Base-by-base conservation (phyloP, 2,329 filamentous ascomycete species). In the Shiraia bambusicola region DNA sequence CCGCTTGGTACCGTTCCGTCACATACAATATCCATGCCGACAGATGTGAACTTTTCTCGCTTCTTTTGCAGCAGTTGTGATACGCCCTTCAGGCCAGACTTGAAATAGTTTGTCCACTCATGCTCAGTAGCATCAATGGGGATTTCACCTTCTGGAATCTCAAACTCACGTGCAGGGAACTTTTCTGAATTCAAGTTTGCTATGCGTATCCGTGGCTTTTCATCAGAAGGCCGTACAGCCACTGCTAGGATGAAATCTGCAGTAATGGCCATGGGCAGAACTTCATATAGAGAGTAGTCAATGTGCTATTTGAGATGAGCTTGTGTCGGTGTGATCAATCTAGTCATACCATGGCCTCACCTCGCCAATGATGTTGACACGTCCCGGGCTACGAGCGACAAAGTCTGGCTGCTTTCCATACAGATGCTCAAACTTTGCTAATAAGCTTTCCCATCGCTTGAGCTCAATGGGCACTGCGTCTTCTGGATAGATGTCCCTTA, bases 31-130 rank as follows among this genome's bases (percentile, higher is more conserved):
- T 94, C 83, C 84, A 98, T 89, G 59, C 87, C 86, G 34, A 79
- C 78, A 2, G 88, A 85, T 30, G 76, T 76, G 63, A 89, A 86
- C 8, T 75, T 72, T 25, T 80, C 80, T 22, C 85, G 85, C 70
- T 83, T 81, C 64, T 77, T 72, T 35, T 82, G 78, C 51, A 98
- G 74, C 45, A 95, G 76, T 58, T 87, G 81, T 41, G 95, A 72
- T 1, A 92, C 92, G 22, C 91, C 93, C 26, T 82, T 77, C 35
- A 97, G 76, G 0, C 93, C 93, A 39, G 89, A 88, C 73, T 93
- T 94, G 81, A 98, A 97, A 77, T 98, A 98, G 69, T 97, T 98
- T 43, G 89, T 87, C 93, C 93, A 98, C 72, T 96, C 90, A 54
- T 94, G 87, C 55, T 86, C 80, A 13, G 82, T 83, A 6, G 88